Evolutionary conservation across 2,329 filamentous ascomycete species (phyloP), one percentile per base, ranked within the genome.

Genomic region (Venturia effusa): DNA sequence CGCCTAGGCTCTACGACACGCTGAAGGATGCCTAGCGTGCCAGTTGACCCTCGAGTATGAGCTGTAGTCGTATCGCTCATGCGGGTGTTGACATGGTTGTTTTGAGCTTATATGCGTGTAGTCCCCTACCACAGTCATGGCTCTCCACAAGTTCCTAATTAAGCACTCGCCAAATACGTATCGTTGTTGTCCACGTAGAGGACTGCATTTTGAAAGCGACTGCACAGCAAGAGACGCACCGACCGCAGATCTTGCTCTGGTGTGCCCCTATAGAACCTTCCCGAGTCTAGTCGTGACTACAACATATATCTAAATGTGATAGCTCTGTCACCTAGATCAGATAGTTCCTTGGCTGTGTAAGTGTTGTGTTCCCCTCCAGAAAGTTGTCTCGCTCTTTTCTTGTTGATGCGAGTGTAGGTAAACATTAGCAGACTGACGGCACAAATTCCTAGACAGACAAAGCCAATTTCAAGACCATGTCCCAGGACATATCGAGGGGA

Each of bases 291-390:
- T n/a, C n/a, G n/a, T n/a, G n/a, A n/a, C 24, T 71, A 82, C 66
- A 82, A 70, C 64, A 86, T 84, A 68, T 88, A 88, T 65, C 81
- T 79, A 73, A 85, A 89, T 0, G 84, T 83, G 1, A 85, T 72
- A 1, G 86, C 84, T 66, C 78, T 80, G 69, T 89, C 86, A 0
- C 86, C 86, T 70, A 81, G 71, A 11, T 76, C 78, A 7, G 83
- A 84, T 55, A 88, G 71, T 68, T 87, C 80, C 69, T 83, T 77
- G 0, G 75, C 73, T 3, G 79, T 80, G 34, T 78, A 80, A 3
- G 70, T 71, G 39, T 69, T 72, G 64, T 76, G 73, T 59, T 70
- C 71, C 11, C 74, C 73, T 43, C 71, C 70, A 1, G 72, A 72
- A 66, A 77, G 60, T 66, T 72, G 70, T 24, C 69, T 64, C 13